phyloP scores from a whole-genome alignment of 345 rosid genomes.

The Eucalyptus sideroxylon region DNA sequence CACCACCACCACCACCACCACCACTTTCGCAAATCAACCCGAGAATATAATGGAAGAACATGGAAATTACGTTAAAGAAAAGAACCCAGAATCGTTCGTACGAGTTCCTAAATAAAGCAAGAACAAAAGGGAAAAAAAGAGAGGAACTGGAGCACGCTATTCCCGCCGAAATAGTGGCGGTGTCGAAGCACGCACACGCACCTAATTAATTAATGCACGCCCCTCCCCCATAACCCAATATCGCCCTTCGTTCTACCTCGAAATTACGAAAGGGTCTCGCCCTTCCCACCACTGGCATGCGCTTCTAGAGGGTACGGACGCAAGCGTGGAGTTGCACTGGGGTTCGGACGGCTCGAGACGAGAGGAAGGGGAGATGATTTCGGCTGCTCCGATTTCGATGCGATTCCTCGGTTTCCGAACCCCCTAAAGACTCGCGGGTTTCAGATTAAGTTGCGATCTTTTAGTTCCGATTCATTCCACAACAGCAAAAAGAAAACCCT shows the following conservation, averaged over 20 bases:
- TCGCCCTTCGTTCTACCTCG: background rate
- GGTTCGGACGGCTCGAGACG: background rate
- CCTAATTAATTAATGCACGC: background rate
- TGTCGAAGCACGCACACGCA: constrained; percentile 5
- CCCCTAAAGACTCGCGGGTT: background rate
- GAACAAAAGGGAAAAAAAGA: background rate
- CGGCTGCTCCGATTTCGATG: background rate
- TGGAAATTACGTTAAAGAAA: background rate
- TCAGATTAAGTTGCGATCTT: background rate
- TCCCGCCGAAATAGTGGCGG: constrained; percentile 85
- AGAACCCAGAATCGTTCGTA: background rate
- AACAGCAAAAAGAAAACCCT: background rate
- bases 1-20: background rate
- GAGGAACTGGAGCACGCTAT: constrained; percentile 44
- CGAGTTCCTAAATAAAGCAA: background rate
- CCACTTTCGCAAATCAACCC: background rate
- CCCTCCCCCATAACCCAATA: background rate
- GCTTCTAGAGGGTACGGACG: constrained; percentile 27
- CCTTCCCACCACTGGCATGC: background rate
- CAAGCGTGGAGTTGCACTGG: background rate
- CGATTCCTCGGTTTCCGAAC: background rate
- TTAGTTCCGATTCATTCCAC: constrained; percentile 30
- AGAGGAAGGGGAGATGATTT: background rate
- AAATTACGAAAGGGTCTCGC: constrained; percentile 30
- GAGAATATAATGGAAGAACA: background rate